Evolutionary conservation across 345 rosid genomes (phyloP).

Genomic region (Arabis alpina): DNA sequence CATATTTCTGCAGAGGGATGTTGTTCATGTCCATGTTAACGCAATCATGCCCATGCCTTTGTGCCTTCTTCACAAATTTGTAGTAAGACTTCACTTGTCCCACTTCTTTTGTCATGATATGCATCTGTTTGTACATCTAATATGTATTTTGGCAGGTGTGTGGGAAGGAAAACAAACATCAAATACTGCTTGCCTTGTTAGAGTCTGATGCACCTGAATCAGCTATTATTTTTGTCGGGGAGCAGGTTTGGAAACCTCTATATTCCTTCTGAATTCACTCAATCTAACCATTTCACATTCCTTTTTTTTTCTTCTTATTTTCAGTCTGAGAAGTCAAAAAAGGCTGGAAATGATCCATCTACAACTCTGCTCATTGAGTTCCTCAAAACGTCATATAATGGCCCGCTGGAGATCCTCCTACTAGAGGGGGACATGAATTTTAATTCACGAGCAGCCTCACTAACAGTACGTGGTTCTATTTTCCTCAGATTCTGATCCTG

Average conservation of each 20-base stretch:
- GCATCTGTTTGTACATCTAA: conserved; percentile 20
- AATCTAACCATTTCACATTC: conserved; percentile 19
- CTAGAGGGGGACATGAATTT: conserved; percentile 87
- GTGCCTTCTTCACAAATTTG: conserved; percentile 68
- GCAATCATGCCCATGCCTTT: conserved; percentile 76
- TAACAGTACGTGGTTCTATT: conserved; percentile 56
- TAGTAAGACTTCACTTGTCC: conserved; percentile 50
- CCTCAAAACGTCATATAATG: conserved; percentile 62
- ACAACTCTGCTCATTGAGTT: conserved; percentile 62
- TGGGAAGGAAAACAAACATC: conserved; percentile 54
- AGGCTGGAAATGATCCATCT: conserved; percentile 75
- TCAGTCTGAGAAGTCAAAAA: conserved; percentile 92
- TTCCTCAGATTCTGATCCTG: not conserved
- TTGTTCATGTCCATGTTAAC: conserved; percentile 74
- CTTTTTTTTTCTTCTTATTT: conserved; percentile 20
- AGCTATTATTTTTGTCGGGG: conserved; percentile 79
- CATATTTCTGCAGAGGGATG: conserved; percentile 60
- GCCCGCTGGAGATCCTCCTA: conserved; percentile 59
- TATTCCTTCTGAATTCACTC: conserved; percentile 24
- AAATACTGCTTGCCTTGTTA: conserved; percentile 60
- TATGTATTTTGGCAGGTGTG: conserved; percentile 54
- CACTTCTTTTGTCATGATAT: conserved; percentile 13
- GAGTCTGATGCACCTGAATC: conserved; percentile 67
- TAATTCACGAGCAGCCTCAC: conserved; percentile 81
- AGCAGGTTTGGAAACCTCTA: conserved; percentile 61